Base-by-base conservation (phyloP, 2,329 filamentous ascomycete species). In the Xylaria sp. region DNA sequence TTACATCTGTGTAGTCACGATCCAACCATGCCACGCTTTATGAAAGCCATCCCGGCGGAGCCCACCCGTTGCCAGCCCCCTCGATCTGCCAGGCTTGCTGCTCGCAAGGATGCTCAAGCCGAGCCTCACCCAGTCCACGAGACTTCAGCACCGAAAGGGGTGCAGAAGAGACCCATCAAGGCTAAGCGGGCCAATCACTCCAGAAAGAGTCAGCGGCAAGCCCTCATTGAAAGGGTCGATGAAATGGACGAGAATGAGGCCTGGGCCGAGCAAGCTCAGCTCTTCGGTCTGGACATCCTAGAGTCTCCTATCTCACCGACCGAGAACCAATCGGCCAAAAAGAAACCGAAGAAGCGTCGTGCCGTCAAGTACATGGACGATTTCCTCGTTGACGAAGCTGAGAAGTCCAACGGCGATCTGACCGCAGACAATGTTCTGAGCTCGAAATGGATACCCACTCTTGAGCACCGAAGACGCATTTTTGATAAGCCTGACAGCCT, bases 281-380 rank as follows among this genome's bases (percentile, higher is more conserved):
- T 63, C 11, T 13, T 63, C 0, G 51, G 51, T 10, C 23, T 55
- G 6, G 23, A 7, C 7, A 8, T 11, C 19, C 1, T n/a, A 11
- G 16, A 16, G 13, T 34, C 61, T 9, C 39, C 51, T 1, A 44
- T 13, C 2, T 56, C 55, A 6, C 53, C 58, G 1, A 47, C 4
- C 16, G 39, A 7, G 16, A 10, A 16, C 6, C 16, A 16, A 16
- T 16, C 16, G 16, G 16, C 16, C 16, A 16, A 16, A 16, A 16
- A 16, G 16, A 16, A 16, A 16, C 16, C 16, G 16, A 16, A 9
- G 37, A 53, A 19, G 6, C 8, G 35, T 1, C n/a, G 49, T 9
- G 54, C 8, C 4, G 54, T 47, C 52, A 60, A 60, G 35, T 63
- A 60, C 50, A 47, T 61, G 52, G 61, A 63, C n/a, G 55, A 60